A percentile compares a stretch with the other conserved stretches of the same genome.
phyloP scores from a whole-genome alignment of 2,329 filamentous ascomycete species.

The Periconia macrospinosa region DNA sequence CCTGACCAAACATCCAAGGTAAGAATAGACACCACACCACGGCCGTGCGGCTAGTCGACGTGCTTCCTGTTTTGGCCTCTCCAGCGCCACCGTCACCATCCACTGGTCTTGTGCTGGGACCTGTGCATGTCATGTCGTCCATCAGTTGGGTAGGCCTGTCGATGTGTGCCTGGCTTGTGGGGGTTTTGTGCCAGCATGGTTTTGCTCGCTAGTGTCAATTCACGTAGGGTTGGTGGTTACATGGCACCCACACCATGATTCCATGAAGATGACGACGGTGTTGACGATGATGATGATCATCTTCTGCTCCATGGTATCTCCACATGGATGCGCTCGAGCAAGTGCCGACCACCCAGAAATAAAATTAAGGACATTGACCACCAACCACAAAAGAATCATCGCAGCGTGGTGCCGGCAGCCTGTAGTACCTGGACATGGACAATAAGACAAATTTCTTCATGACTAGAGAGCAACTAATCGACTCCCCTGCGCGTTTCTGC shows the following conservation, averaged over 20 bases:
- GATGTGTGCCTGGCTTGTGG: conserved; percentile 17
- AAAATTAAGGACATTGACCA: too few species aligned
- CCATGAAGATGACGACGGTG: conserved; percentile 18
- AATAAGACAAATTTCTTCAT: too few species aligned
- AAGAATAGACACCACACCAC: conserved; percentile 5
- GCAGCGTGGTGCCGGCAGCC: too few species aligned
- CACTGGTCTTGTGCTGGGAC: conserved; percentile 25
- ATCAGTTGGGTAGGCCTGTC: conserved; percentile 11
- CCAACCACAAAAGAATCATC: too few species aligned
- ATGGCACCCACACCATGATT: not conserved
- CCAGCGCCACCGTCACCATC: conserved; percentile 17
- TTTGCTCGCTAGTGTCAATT: not conserved
- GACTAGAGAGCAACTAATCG: too few species aligned
- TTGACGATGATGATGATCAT: conserved; percentile 13
- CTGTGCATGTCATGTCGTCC: conserved; percentile 28
- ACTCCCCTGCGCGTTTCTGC: conserved; percentile 30
- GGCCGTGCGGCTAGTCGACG: not conserved
- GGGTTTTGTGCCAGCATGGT: conserved; percentile 2
- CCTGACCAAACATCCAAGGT: conserved; percentile 5
- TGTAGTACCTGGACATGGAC: too few species aligned
- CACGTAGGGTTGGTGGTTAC: too few species aligned
- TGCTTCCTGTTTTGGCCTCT: conserved; percentile 15
- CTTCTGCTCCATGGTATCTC: too few species aligned
- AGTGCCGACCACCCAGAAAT: too few species aligned
- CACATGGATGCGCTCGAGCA: too few species aligned